Conservation (phyloP, 2,329 filamentous ascomycete genomes). For the Ophiostoma quercus region DNA sequence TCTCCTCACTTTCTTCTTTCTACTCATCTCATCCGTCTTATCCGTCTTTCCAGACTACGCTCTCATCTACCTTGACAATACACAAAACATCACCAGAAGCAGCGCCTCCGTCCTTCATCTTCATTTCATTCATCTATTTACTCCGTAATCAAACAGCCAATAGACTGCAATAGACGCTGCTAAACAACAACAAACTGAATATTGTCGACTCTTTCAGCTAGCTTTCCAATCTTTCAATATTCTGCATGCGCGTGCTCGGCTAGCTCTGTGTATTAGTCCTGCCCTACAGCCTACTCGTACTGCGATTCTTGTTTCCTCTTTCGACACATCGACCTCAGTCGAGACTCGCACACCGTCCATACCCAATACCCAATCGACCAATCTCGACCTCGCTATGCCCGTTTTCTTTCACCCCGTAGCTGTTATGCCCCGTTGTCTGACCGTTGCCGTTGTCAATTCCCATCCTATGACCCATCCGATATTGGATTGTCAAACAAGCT, state of each 20-base stretch:
- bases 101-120: background rate
- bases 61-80: background rate
- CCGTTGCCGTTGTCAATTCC: background rate
- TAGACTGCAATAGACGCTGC: background rate
- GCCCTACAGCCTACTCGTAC: background rate
- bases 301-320: slow-evolving; percentile 1
- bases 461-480: background rate
- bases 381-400: slow-evolving; percentile 1
- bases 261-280: too few species aligned
- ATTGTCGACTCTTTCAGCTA: background rate
- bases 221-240: background rate
- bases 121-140: background rate
- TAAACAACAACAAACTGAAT: background rate
- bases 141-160: background rate
- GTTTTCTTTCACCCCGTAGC: background rate
- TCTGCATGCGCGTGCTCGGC: background rate
- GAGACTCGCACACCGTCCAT: background rate
- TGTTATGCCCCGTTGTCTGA: background rate
- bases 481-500: background rate
- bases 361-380: slow-evolving; percentile 5
- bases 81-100: background rate
- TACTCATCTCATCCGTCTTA: background rate
- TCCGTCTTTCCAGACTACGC: background rate
- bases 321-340: background rate
- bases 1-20: background rate